phyloP scores from a whole-genome alignment of 352 stramenopile species.

The Phytophthora boehmeriae region DNA sequence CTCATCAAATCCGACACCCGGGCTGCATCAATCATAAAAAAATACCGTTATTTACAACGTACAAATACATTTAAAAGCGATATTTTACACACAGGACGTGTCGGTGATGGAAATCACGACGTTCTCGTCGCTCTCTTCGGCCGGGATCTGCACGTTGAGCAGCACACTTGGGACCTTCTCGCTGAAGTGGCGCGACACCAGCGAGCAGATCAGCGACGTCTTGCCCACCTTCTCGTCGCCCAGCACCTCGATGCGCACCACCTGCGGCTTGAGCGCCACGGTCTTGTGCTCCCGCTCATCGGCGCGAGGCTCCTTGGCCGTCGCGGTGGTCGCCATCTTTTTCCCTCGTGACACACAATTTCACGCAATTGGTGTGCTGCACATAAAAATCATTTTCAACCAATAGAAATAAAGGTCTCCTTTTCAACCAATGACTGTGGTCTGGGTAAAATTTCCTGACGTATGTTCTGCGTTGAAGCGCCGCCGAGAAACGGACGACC shows the following conservation, averaged over 20 bases:
- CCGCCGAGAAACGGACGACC: constrained; percentile 10
- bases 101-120: constrained; percentile 91
- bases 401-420: not conserved
- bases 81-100: constrained; percentile 67
- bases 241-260: constrained; percentile 88
- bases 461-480: not conserved
- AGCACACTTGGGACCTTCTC: constrained; percentile 87
- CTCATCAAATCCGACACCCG: constrained; percentile 83
- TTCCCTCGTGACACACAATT: not conserved
- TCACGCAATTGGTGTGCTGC: not conserved
- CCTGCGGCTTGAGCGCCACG: constrained; percentile 72
- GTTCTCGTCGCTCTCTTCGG: constrained; percentile 90
- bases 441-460: too few relatives aligned
- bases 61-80: too few relatives aligned
- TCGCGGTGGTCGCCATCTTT: constrained; percentile 38
- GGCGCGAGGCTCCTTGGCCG: constrained; percentile 31
- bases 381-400: not conserved
- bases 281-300: constrained; percentile 48
- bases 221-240: constrained; percentile 92
- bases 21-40: constrained; percentile 35
- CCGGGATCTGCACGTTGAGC: constrained; percentile 89
- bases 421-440: too few relatives aligned
- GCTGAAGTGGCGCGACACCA: constrained; percentile 89
- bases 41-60: not conserved
- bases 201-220: constrained; percentile 91